Percentiles rank a stretch among this genome's conserved stretches.
Conservation (phyloP, 495 filamentous ascomycete species). For the Baudoinia panamericana region DNA sequence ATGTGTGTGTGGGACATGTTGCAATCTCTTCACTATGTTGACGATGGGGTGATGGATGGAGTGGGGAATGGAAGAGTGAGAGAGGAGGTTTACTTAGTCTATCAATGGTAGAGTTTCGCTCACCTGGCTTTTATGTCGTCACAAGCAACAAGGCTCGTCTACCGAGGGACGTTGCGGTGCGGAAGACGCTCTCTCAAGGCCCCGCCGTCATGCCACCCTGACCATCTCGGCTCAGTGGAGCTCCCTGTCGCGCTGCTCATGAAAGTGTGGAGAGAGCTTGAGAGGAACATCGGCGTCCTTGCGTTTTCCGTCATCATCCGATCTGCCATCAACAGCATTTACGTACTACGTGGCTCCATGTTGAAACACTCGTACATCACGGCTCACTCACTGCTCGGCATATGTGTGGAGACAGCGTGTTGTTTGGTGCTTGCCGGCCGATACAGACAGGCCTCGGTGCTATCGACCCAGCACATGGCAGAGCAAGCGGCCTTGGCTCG, state of each 20-base stretch:
- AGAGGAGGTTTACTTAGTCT: neutral
- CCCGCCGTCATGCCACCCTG: constrained; percentile 7
- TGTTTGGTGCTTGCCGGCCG: too few relatives aligned
- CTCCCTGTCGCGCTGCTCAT: neutral
- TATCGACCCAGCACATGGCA: too few relatives aligned
- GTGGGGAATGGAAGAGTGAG: neutral
- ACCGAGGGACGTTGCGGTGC: constrained; percentile 3
- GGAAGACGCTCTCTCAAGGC: neutral
- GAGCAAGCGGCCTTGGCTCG: too few relatives aligned
- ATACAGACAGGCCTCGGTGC: too few relatives aligned
- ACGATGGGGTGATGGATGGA: neutral
- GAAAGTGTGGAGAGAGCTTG: constrained; percentile 7
- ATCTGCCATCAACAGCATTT: too few relatives aligned
- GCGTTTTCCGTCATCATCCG: too few relatives aligned
- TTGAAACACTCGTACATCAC: too few relatives aligned
- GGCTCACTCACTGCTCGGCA: too few relatives aligned
- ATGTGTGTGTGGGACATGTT: constrained; percentile 8
- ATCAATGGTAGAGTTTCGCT: neutral
- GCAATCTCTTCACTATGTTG: neutral
- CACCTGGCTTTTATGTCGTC: constrained; percentile 10
- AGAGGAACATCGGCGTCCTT: too few relatives aligned
- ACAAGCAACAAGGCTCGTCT: neutral
- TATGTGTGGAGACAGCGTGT: too few relatives aligned
- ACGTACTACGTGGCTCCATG: too few relatives aligned
- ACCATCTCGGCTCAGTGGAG: constrained; percentile 11